Percentiles rank a stretch among this genome's conserved stretches.
phyloP scores from a whole-genome alignment of 2,329 filamentous ascomycete genomes.

The Grosmannia clavigera region DNA sequence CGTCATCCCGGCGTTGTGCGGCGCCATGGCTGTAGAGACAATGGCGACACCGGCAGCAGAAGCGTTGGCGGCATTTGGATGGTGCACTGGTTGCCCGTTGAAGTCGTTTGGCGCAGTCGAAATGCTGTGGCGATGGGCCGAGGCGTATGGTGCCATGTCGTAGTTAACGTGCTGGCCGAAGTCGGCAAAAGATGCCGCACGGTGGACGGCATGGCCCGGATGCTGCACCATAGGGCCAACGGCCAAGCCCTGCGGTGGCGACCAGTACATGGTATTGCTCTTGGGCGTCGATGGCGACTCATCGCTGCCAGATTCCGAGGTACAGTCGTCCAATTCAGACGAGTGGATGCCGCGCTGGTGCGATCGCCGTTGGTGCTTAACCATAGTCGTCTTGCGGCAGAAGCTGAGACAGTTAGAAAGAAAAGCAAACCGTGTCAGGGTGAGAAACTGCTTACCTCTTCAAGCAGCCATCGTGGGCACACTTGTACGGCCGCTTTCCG shows the following conservation, averaged over 20 bases:
- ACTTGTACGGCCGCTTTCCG: conserved; percentile 54
- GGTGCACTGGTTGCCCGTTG: conserved; percentile 27
- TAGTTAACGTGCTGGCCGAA: conserved; percentile 36
- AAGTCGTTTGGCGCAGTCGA: conserved; percentile 32
- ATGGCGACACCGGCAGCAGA: conserved; percentile 1
- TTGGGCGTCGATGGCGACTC: conserved; percentile 48
- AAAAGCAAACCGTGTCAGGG: neutral
- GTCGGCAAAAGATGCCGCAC: conserved; percentile 42
- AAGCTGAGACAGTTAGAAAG: conserved; percentile 34
- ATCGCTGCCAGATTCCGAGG: conserved; percentile 44
- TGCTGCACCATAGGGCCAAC: conserved; percentile 21
- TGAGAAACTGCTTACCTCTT: conserved; percentile 38
- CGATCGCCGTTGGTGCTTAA: conserved; percentile 51
- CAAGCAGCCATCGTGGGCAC: conserved; percentile 46
- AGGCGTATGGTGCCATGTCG: conserved; percentile 29
- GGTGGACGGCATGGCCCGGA: conserved; percentile 29
- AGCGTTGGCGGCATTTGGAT: conserved; percentile 12
- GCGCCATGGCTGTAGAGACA: conserved; percentile 5
- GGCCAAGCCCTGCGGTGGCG: conserved; percentile 24
- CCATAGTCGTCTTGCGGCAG: conserved; percentile 60
- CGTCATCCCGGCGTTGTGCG: conserved; percentile 27
- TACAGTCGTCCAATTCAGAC: conserved; percentile 42
- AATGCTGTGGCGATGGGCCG: conserved; percentile 33
- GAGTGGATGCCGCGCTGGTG: conserved; percentile 47
- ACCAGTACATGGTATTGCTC: conserved; percentile 39